Conservation (phyloP, 1,139 yeast genomes). For the Protomyces pachydermus region DNA sequence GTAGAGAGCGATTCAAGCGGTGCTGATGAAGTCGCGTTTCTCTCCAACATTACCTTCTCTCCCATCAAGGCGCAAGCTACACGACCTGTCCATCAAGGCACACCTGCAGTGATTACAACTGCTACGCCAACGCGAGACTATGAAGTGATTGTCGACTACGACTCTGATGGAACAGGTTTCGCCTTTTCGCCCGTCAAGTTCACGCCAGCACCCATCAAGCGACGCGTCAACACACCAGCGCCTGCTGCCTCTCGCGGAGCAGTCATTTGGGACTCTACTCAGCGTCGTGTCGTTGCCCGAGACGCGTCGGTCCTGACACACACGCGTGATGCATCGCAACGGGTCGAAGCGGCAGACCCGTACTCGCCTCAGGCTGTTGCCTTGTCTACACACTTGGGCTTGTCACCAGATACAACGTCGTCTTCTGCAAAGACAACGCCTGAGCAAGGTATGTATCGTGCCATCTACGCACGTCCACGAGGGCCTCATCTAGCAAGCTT, state of each 20-base stretch:
- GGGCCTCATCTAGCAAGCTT: background rate
- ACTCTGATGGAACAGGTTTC: conserved; percentile 17
- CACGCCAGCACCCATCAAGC: conserved; percentile 3
- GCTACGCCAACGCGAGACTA: background rate
- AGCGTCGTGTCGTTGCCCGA: background rate
- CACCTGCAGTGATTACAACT: background rate
- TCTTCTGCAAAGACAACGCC: background rate
- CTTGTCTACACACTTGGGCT: background rate
- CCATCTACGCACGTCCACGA: background rate
- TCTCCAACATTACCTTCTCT: conserved; percentile 2
- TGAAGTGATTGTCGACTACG: conserved; percentile 17
- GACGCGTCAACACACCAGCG: background rate
- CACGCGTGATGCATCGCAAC: background rate
- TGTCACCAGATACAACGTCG: background rate
- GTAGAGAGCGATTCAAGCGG: background rate
- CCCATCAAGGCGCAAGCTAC: background rate
- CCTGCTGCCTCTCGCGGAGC: background rate
- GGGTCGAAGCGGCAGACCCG: background rate
- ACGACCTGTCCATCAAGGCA: too few species aligned
- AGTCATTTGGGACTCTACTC: background rate
- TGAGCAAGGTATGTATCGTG: background rate
- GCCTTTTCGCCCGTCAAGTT: conserved; percentile 23
- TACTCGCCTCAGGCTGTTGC: background rate
- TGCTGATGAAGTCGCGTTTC: conserved; percentile 10
- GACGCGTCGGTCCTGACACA: background rate